Evolutionary conservation across 2,329 filamentous ascomycete species (phyloP), one percentile per base, ranked within the genome.

Genomic region (Parasarocladium wereldwijsianum): DNA sequence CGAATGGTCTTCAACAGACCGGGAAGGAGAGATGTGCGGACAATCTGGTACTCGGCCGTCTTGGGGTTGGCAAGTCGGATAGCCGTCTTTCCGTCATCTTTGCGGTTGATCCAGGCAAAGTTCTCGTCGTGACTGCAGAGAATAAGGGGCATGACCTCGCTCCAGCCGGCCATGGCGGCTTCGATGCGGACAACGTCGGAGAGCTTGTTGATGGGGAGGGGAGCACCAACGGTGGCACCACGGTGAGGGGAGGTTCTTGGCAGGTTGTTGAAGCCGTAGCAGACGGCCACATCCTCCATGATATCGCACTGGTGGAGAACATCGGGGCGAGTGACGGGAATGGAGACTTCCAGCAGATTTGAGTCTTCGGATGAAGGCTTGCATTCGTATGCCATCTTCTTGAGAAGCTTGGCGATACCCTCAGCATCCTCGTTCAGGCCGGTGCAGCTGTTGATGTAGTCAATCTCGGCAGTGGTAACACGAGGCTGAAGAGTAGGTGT

Each of bases 111-210:
- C 80, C 83, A 94, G 35, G 68, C 77, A 52, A 96, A 98, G 62
- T 98, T 98, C 66, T 98, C 90, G 47, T 96, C 87, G 53, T 94
- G 85, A 26, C 84, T 93, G 66, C 90, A 98, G 32, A 98, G 72
- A 42, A 93, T 96, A 17, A 98, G 66, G 16, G 90, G 87, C 70
- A 98, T 77, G 33, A 93, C 87, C 60, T 98, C 90, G 32, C 74
- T 78, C 90, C 90, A 98, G 35, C 90, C 90, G 5, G 87, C 79
- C 73, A 93, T 90, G 32, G 86, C 87, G 29, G 81, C 72, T 54
- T 98, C 90, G 32, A 76, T 61, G 32, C 90, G 79, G 35, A 96
- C 72, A 41, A 96, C 93, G 46, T 98, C 92, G 36, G 70, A 70
- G 23, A 98, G 76, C 59, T 94, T 96, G 67, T 98, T 98, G 57